These are phyloP conservation scores for Fusarium veterinarium DNA, from an alignment of 2,329 filamentous ascomycete genomes.

Conservation along the genomic window DNA sequence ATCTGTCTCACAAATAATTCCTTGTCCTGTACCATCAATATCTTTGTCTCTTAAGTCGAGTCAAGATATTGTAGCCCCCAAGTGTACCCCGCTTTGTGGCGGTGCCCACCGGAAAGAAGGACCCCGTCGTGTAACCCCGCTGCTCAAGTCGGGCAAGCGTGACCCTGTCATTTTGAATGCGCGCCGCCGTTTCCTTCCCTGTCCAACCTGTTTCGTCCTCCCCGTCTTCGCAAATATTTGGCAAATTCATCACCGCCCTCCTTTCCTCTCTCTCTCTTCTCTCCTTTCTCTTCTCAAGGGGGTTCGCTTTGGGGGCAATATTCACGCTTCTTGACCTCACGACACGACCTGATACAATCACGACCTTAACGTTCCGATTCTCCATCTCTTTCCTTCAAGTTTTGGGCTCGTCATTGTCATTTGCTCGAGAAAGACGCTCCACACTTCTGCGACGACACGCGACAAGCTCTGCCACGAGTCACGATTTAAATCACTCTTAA, in stretches of 20 bases:
- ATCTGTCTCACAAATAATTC: not conserved
- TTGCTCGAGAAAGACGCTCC: slow-evolving; percentile 29
- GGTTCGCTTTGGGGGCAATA: slow-evolving; percentile 31
- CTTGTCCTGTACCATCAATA: not conserved
- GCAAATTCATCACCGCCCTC: slow-evolving; percentile 28
- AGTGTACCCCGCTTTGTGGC: slow-evolving; percentile 45
- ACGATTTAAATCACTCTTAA: slow-evolving; percentile 37
- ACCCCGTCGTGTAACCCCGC: slow-evolving; percentile 36
- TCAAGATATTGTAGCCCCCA: not conserved
- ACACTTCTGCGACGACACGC: slow-evolving; percentile 40
- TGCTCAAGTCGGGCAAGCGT: slow-evolving; percentile 36
- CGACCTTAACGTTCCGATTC: slow-evolving; percentile 12
- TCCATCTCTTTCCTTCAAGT: slow-evolving; percentile 19
- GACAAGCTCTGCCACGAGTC: slow-evolving; percentile 37
- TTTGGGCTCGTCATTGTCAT: slow-evolving; percentile 18
- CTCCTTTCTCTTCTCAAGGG: slow-evolving; percentile 25
- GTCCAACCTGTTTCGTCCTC: slow-evolving; percentile 8
- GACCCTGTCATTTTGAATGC: slow-evolving; percentile 37
- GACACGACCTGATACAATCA: slow-evolving; percentile 25
- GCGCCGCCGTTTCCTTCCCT: slow-evolving; percentile 29
- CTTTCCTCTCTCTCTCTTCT: slow-evolving; percentile 18
- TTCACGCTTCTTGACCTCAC: slow-evolving; percentile 32
- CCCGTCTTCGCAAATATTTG: slow-evolving; percentile 35
- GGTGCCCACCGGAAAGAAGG: slow-evolving; percentile 31
- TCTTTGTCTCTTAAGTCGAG: not conserved